Conservation (phyloP, 2,329 filamentous ascomycete genomes). For the Diaporthe australafricana region DNA sequence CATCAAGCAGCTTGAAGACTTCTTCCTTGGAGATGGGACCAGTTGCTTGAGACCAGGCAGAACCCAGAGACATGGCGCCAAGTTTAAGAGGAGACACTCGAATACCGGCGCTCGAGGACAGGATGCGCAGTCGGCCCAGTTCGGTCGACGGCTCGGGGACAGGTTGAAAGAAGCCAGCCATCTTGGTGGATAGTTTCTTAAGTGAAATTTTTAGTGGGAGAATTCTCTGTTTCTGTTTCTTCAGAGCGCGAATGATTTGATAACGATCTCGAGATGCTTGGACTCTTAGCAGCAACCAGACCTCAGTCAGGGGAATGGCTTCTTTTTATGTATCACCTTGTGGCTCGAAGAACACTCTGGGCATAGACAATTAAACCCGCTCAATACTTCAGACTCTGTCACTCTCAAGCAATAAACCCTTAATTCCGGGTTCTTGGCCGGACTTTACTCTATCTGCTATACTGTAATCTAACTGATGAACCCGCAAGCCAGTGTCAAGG, state of each 20-base stretch:
- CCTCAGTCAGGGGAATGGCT: neutral
- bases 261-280: neutral
- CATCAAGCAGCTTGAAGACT: slow-evolving; percentile 73
- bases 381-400: neutral
- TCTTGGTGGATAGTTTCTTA: neutral
- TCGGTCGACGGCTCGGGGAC: slow-evolving; percentile 57
- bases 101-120: slow-evolving; percentile 73
- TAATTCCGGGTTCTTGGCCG: neutral
- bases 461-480: neutral
- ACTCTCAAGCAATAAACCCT: neutral
- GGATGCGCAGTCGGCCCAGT: slow-evolving; percentile 72
- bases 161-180: neutral
- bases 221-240: neutral
- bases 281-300: neutral
- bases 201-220: neutral
- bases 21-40: slow-evolving; percentile 72
- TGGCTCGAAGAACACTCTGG: neutral
- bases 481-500: neutral
- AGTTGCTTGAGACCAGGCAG: slow-evolving; percentile 21
- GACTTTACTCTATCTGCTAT: neutral
- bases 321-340: neutral
- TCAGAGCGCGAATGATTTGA: neutral
- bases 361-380: neutral
- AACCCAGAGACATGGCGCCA: slow-evolving; percentile 45
- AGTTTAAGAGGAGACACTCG: slow-evolving; percentile 75